Conservation (phyloP, 106 monocot species). For the Dioscorea dumetorum region DNA sequence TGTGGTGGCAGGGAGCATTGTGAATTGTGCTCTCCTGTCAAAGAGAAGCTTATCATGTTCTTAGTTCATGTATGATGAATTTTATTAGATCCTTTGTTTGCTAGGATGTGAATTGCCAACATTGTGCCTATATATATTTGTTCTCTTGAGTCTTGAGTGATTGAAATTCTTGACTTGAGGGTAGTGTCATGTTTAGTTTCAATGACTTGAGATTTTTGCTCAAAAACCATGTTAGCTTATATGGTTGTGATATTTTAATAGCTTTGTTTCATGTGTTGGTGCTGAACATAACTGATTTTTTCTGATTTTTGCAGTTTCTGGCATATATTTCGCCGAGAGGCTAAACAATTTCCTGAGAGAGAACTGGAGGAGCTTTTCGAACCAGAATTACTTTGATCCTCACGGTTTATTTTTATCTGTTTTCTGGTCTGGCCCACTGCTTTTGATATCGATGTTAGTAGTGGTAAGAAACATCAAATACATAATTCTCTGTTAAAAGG, state of each 20-base stretch:
- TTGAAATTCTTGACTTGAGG: neutral
- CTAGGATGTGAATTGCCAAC: neutral
- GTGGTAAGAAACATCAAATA: constrained; percentile 35
- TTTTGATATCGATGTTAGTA: constrained; percentile 60
- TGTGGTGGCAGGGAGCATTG: too few species aligned
- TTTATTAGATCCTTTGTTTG: neutral
- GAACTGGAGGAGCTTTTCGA: constrained; percentile 75
- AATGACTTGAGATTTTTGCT: neutral
- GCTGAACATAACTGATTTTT: neutral
- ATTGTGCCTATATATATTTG: neutral
- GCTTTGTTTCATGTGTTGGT: neutral
- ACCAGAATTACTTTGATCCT: constrained; percentile 85
- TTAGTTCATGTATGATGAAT: too few species aligned
- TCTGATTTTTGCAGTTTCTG: constrained; percentile 54
- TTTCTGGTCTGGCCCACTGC: constrained; percentile 87
- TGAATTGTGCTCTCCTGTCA: too few species aligned
- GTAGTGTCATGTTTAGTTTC: neutral
- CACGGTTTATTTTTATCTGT: constrained; percentile 77
- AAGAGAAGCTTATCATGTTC: too few species aligned
- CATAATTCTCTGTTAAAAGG: neutral
- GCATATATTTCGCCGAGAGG: constrained; percentile 76
- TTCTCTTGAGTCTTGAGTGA: neutral
- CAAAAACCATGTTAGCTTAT: neutral
- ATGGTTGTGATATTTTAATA: neutral
- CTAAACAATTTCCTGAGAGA: constrained; percentile 50